Base-by-base conservation (phyloP, 768 basidiomycete genomes). In the Rhodotorula toruloides region DNA sequence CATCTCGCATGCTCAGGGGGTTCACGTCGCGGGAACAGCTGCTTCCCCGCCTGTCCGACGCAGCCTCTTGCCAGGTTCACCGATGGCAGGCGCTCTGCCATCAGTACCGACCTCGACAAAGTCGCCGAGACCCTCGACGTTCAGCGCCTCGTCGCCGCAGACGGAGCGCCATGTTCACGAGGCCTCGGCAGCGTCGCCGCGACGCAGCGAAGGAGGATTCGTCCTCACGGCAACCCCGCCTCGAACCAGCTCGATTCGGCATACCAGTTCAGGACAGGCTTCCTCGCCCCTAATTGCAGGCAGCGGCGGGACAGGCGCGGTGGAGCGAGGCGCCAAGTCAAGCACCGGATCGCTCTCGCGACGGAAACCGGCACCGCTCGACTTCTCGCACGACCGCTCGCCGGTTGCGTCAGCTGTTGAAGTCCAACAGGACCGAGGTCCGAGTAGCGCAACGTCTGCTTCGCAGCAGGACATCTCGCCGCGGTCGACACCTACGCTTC, bases 291-390 rank as follows among this genome's bases (percentile, higher is more conserved):
- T 17, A 0, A n/a, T 0, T 17, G 34, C 46, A 6, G 16, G 21
- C 22, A 16, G 21, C 14, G 37, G 10, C 4, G 58, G 25, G n/a
- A 12, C 22, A 37, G 21, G 14, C 6, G 22, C 29, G n/a, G 48
- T 8, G 29, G 11, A 12, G 9, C 54, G 54, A 27, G 49, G 37
- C 22, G 48, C 48, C 10, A 32, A 53, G 39, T 60, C 65, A n/a
- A 34, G 59, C 19, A 39, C 11, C 9, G 61, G 57, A 11, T 69
- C 68, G 36, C 25, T 31, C 2, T 37, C 55, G 9, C 25, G 63
- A 27, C 58, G 64, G 34, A 54, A 60, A 4, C 68, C 67, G 13
- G 58, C 68, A 10, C 68, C 59, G 6, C 63, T 70, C 50, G 63
- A 64, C 22, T 54, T 70, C 19, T n/a, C 42, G 9, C 36, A 34